Evolutionary conservation across 2,329 filamentous ascomycete genomes (phyloP).

Genomic region (Bertia moriformis): DNA sequence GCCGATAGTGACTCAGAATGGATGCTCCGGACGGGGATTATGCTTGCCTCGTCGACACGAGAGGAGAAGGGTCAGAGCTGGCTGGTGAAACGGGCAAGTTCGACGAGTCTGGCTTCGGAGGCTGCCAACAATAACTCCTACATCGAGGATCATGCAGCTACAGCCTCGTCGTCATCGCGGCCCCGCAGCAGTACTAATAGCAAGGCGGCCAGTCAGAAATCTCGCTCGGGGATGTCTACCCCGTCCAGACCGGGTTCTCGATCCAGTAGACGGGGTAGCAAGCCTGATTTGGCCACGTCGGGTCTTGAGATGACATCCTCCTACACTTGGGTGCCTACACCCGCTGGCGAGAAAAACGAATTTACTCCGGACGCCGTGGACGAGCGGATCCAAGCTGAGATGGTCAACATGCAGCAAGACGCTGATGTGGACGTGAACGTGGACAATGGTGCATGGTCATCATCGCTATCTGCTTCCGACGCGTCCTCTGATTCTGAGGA

Average conservation of each 20-base stretch:
- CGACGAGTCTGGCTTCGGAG: constrained; percentile 31
- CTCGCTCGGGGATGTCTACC: constrained; percentile 18
- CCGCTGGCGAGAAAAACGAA: constrained; percentile 4
- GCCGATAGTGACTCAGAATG: constrained; percentile 31
- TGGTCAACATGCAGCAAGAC: constrained; percentile 12
- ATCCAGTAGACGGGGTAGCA: constrained; percentile 16
- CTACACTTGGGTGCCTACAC: not conserved
- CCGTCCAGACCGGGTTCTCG: constrained; percentile 17
- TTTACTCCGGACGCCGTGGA: constrained; percentile 33
- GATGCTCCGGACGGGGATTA: constrained; percentile 41
- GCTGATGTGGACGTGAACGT: not conserved
- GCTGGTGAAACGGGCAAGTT: constrained; percentile 38
- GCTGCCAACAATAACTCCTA: too few relatives aligned
- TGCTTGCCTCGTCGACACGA: constrained; percentile 36
- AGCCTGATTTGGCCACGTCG: constrained; percentile 19
- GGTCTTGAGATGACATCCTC: constrained; percentile 5
- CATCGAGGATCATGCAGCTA: constrained; percentile 15
- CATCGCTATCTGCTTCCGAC: constrained; percentile 12
- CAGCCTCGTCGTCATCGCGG: constrained; percentile 3
- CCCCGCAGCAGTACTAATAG: not conserved
- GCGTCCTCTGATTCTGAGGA: constrained; percentile 15
- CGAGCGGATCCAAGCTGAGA: constrained; percentile 20
- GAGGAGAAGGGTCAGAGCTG: constrained; percentile 50
- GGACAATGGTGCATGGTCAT: too few relatives aligned
- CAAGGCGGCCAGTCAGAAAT: constrained; percentile 10